A percentile compares a stretch with the other conserved stretches of the same genome.
phyloP scores from a whole-genome alignment of 306 rosid species.

The Boehmeria nivea region DNA sequence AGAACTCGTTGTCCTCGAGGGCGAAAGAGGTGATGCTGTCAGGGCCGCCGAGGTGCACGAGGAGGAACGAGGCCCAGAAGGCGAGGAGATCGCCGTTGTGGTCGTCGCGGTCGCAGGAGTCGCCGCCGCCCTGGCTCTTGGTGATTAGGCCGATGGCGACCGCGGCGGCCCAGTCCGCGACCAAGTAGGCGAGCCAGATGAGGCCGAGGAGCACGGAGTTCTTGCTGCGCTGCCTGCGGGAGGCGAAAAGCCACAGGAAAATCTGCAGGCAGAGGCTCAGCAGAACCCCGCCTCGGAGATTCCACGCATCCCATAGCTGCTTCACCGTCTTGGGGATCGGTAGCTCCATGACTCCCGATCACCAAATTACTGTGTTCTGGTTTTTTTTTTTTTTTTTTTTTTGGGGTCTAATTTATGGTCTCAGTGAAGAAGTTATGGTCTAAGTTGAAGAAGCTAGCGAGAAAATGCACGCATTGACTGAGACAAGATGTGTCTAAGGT shows the following conservation, averaged over 20 bases:
- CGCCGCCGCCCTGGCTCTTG: neutral
- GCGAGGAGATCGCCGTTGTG: slow-evolving; percentile 9
- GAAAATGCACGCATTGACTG: no score
- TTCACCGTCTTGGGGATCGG: slow-evolving; percentile 19
- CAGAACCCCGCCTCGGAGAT: slow-evolving; percentile 24
- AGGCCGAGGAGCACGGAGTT: neutral
- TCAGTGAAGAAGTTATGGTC: no score
- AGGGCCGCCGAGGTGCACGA: slow-evolving; percentile 34
- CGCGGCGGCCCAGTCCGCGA: slow-evolving; percentile 26
- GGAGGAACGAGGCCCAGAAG: slow-evolving; percentile 30
- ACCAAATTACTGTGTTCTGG: neutral
- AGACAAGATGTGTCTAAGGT: no score
- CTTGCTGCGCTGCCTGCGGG: slow-evolving; percentile 12
- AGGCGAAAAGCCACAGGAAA: neutral
- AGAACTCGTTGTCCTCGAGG: slow-evolving; percentile 31
- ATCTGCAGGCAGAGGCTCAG: slow-evolving; percentile 18
- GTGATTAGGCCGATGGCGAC: slow-evolving; percentile 24
- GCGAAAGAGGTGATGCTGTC: slow-evolving; percentile 32
- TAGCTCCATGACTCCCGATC: slow-evolving; percentile 5
- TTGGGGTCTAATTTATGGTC: no score
- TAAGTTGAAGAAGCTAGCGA: no score
- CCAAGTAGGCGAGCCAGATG: slow-evolving; percentile 23
- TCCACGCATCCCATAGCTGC: slow-evolving; percentile 38
- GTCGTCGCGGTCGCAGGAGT: neutral
- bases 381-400: no score